These are phyloP conservation scores for Terfezia claveryi DNA, from an alignment of 495 filamentous ascomycete genomes.

Conservation along the genomic window DNA sequence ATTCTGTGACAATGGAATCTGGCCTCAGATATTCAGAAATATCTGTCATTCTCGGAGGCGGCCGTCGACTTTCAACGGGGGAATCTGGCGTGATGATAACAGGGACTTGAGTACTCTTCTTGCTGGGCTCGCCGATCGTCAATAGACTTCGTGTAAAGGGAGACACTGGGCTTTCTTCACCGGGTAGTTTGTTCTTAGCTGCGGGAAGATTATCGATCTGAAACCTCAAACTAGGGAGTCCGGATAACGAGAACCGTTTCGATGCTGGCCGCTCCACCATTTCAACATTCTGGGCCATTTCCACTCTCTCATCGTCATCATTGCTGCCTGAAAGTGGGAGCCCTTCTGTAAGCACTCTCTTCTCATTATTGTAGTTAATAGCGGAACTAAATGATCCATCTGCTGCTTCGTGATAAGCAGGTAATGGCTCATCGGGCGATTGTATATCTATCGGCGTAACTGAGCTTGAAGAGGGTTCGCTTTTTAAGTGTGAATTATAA, in stretches of 20 bases:
- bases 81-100: slow-evolving; percentile 14
- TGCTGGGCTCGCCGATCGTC: slow-evolving; percentile 5
- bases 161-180: slow-evolving; percentile 7
- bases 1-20: slow-evolving; percentile 10
- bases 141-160: slow-evolving; percentile 10
- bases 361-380: not conserved
- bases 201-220: not conserved
- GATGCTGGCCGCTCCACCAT: not conserved
- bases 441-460: not conserved
- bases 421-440: not conserved
- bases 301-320: not conserved
- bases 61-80: not conserved
- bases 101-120: slow-evolving; percentile 9
- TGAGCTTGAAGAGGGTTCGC: not conserved
- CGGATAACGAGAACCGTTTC: not conserved
- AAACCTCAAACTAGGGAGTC: not conserved
- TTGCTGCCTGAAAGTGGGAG: not conserved
- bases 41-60: slow-evolving; percentile 6
- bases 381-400: not conserved
- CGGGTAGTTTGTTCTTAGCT: not conserved
- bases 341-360: not conserved
- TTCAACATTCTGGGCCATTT: not conserved
- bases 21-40: slow-evolving; percentile 13
- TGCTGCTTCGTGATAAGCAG: not conserved
- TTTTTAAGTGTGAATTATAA: not conserved